phyloP scores from a whole-genome alignment of 2,329 filamentous ascomycete species.

The Cercospora citrullina region DNA sequence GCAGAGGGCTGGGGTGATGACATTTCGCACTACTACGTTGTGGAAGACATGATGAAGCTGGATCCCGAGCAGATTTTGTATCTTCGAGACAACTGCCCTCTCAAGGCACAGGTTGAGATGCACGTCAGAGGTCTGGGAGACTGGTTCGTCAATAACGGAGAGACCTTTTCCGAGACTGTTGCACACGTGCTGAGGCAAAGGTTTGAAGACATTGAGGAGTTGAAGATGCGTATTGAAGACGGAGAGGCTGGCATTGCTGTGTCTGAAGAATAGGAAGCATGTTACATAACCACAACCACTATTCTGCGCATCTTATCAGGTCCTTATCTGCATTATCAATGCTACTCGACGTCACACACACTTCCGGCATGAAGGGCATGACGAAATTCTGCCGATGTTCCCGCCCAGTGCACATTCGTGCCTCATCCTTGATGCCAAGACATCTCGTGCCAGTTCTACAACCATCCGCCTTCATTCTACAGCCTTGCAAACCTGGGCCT shows the following conservation, averaged over 20 bases:
- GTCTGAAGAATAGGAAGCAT: slow-evolving; percentile 22
- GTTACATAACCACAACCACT: not conserved
- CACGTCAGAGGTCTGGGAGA: slow-evolving; percentile 56
- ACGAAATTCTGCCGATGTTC: not conserved
- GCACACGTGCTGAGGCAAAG: slow-evolving; percentile 58
- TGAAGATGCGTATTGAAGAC: slow-evolving; percentile 68
- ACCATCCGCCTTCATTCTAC: too few species aligned
- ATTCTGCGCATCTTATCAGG: not conserved
- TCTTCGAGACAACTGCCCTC: slow-evolving; percentile 56
- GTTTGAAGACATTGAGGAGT: slow-evolving; percentile 52
- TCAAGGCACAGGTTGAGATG: slow-evolving; percentile 59
- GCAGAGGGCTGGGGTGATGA: slow-evolving; percentile 66
- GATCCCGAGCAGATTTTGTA: slow-evolving; percentile 61
- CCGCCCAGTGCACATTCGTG: not conserved
- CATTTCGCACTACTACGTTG: slow-evolving; percentile 62
- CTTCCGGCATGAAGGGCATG: not conserved
- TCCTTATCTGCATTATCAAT: not conserved
- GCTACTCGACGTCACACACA: not conserved
- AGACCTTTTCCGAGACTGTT: slow-evolving; percentile 62
- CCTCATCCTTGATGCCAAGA: not conserved
- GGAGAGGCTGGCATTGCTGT: slow-evolving; percentile 67
- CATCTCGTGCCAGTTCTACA: too few species aligned
- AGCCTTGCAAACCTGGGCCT: too few species aligned
- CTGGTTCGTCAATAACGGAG: slow-evolving; percentile 65
- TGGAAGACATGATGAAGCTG: slow-evolving; percentile 65